A percentile compares a stretch with the other conserved stretches of the same genome.
Evolutionary conservation across 1,284 basidiomycete genomes (phyloP).

Genomic region (Tilletia indica): DNA sequence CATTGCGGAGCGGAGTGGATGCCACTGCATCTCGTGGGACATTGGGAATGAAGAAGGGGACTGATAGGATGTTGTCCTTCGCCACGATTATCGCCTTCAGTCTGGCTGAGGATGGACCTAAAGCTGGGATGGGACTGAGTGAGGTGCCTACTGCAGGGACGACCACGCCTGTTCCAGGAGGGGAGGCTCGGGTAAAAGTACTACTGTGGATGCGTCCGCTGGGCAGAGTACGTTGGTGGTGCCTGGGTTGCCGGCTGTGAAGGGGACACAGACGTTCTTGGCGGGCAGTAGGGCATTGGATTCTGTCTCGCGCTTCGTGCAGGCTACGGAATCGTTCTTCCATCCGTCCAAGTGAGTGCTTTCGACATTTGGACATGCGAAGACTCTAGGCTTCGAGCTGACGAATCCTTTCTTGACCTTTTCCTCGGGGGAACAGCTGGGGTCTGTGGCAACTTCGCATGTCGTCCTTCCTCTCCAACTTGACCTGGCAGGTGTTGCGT

Average conservation of each 20-base stretch:
- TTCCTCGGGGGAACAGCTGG: conserved; percentile 32
- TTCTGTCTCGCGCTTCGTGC: conserved; percentile 81
- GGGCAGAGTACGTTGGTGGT: conserved; percentile 21
- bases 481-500: conserved; percentile 73
- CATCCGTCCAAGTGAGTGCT: conserved; percentile 63
- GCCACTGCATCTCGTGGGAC: conserved; percentile 66
- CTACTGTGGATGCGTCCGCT: conserved; percentile 17
- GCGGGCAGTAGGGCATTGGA: conserved; percentile 88
- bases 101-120: conserved; percentile 77
- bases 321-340: conserved; percentile 88
- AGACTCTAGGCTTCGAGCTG: too few species aligned
- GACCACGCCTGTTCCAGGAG: neutral
- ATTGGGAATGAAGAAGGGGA: conserved; percentile 73
- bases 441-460: conserved; percentile 61
- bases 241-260: conserved; percentile 17
- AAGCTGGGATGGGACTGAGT: conserved; percentile 26
- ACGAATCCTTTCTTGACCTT: too few species aligned
- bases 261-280: conserved; percentile 62
- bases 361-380: conserved; percentile 55
- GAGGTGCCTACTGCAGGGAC: conserved; percentile 11
- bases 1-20: conserved; percentile 57
- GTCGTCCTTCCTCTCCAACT: conserved; percentile 77
- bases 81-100: conserved; percentile 88
- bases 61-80: conserved; percentile 71
- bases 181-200: conserved; percentile 18